Evolutionary conservation across 2,329 filamentous ascomycete genomes (phyloP), one percentile per base, ranked within the genome.

Genomic region (Ophiosphaerella korrae): DNA sequence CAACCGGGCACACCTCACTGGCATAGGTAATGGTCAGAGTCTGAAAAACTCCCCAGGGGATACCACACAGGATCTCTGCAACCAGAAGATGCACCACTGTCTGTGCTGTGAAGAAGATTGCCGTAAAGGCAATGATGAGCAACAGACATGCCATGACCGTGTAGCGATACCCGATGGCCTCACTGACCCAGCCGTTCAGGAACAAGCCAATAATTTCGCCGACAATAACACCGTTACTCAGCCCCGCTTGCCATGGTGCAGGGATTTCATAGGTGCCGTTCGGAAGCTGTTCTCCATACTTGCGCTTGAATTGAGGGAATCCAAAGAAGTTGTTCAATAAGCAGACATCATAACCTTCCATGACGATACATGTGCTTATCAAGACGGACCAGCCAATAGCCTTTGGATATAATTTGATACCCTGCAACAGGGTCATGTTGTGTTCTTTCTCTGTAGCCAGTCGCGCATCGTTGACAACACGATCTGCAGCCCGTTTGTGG

Each of bases 261-360:
- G 78, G 66, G 34, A 80, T 72, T 59, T 79, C 67, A 42, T 71
- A 78, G 5, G 64, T 63, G 8, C 74, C 76, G 46, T 78, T 67
- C 4, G 70, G 59, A 14, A 71, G 67, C 40, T 72, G 64, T 46
- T 73, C 69, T 46, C 78, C 78, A 48, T 77, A 80, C 53, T 77
- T 76, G 37, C 62, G 57, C 49, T 80, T 78, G 71, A 80, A 80
- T 16, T 74, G 69, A 8, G 76, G 75, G 50, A 78, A 77, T 24
- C 69, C 77, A 54, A 84, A 92, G 68, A 94, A 91, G 74, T 92
- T 92, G 77, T 88, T 90, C 64, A 94, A 84, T 45, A 95, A 78
- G 64, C 84, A 87, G 51, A 94, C 80, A 68, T 96, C 90, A 76
- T 92, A 95, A 31, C 90, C 91, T 74, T 96, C 91, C 92, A 96